Evolutionary conservation across 768 basidiomycete species (phyloP).

Genomic region (Agaricus blazei): DNA sequence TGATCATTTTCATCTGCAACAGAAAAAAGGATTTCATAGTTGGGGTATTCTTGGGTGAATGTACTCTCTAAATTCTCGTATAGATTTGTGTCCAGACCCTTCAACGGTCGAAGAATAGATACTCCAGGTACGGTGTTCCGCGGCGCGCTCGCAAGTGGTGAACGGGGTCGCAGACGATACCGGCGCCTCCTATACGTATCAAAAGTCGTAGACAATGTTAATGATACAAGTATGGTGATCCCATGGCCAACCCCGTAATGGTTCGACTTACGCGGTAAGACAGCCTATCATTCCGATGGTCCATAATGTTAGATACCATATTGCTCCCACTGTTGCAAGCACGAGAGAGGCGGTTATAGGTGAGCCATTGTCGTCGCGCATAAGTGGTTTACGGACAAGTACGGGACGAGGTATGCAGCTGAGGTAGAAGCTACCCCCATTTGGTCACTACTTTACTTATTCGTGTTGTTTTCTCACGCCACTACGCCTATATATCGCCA

Average conservation of each 20-base stretch:
- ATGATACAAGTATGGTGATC: background rate
- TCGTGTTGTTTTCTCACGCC: background rate
- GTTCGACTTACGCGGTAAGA: conserved; percentile 54
- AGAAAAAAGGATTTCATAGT: conserved; percentile 87
- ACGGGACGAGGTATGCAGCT: background rate
- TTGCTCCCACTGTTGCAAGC: conserved; percentile 36
- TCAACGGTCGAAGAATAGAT: conserved; percentile 89
- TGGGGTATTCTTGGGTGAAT: conserved; percentile 87
- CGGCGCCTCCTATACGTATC: conserved; percentile 54
- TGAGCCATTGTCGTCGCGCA: conserved; percentile 19
- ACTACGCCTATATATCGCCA: background rate
- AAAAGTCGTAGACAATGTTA: background rate
- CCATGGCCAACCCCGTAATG: background rate
- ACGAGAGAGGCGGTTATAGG: conserved; percentile 3
- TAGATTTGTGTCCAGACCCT: conserved; percentile 92
- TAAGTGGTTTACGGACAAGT: conserved; percentile 5
- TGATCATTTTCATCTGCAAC: conserved; percentile 88
- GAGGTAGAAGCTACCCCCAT: background rate
- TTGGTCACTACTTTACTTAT: background rate
- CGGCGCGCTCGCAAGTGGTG: conserved; percentile 49
- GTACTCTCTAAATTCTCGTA: conserved; percentile 95
- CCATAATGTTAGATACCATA: conserved; percentile 66
- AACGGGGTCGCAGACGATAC: conserved; percentile 64
- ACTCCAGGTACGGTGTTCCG: conserved; percentile 69
- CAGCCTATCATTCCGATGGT: conserved; percentile 64